These are phyloP conservation scores for Diaporthe batatas DNA, from an alignment of 2,329 filamentous ascomycete genomes.

Conservation along the genomic window DNA sequence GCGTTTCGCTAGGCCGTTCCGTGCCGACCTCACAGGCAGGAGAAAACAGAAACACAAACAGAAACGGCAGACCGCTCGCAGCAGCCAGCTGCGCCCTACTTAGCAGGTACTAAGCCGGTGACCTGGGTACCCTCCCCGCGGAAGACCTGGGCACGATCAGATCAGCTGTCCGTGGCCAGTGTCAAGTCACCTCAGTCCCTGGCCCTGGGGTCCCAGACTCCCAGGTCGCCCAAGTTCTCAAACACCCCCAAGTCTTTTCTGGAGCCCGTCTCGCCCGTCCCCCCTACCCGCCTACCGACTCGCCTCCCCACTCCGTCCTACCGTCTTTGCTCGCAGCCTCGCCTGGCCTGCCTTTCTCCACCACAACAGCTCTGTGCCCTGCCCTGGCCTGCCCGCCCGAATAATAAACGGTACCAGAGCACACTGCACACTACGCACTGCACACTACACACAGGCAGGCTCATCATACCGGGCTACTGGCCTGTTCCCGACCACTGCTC, in stretches of 20 bases:
- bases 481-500: conserved; percentile 14
- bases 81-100: no score
- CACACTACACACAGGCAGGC: neutral
- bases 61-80: conserved; percentile 13
- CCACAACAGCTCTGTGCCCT: neutral
- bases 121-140: no score
- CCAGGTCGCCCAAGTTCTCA: neutral
- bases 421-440: no score
- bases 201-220: neutral
- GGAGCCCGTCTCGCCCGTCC: neutral
- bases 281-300: no score
- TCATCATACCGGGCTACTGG: neutral
- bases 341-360: neutral
- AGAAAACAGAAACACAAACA: conserved; percentile 1
- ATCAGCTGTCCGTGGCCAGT: conserved; percentile 21
- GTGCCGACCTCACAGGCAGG: neutral
- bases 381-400: neutral
- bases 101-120: no score
- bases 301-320: neutral
- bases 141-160: conserved; percentile 14
- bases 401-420: neutral
- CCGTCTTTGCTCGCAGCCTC: conserved; percentile 13
- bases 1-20: conserved; percentile 7
- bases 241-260: neutral
- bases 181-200: neutral